These are phyloP conservation scores for Physcomitrium patens DNA, from an alignment of 225 moss, liverwort and hornwort genomes.

Conservation along the genomic window DNA sequence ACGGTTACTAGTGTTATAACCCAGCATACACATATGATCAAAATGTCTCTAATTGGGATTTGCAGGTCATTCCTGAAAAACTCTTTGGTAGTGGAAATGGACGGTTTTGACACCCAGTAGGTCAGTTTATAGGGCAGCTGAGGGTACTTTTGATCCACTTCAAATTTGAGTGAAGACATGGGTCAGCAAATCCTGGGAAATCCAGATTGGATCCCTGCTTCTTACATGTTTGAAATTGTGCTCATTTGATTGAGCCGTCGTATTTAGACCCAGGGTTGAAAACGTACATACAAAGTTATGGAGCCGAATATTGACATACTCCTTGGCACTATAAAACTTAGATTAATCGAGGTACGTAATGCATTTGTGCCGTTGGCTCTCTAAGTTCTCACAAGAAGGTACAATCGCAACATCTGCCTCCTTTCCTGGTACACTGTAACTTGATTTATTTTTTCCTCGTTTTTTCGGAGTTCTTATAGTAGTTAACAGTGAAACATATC, in stretches of 20 bases:
- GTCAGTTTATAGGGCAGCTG: slow-evolving; percentile 89
- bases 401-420: slow-evolving; percentile 9
- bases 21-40: too few relatives aligned
- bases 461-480: too few relatives aligned
- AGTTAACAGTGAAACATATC: slow-evolving; percentile 8
- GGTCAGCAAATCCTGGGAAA: slow-evolving; percentile 71
- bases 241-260: slow-evolving; percentile 13
- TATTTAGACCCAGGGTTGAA: background rate
- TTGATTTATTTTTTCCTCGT: too few relatives aligned
- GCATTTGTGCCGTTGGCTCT: slow-evolving; percentile 4
- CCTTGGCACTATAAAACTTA: background rate
- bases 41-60: background rate
- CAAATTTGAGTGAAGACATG: slow-evolving; percentile 88
- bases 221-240: background rate
- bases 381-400: background rate
- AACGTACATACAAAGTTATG: too few relatives aligned
- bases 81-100: slow-evolving; percentile 86
- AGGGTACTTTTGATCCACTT: slow-evolving; percentile 89
- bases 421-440: background rate
- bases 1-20: too few relatives aligned
- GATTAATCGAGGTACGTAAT: slow-evolving; percentile 3
- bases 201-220: slow-evolving; percentile 58
- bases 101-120: slow-evolving; percentile 85
- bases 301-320: background rate
- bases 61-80: slow-evolving; percentile 66